Conservation (phyloP, 148 eudicot genomes). For the Cornus kousa region DNA sequence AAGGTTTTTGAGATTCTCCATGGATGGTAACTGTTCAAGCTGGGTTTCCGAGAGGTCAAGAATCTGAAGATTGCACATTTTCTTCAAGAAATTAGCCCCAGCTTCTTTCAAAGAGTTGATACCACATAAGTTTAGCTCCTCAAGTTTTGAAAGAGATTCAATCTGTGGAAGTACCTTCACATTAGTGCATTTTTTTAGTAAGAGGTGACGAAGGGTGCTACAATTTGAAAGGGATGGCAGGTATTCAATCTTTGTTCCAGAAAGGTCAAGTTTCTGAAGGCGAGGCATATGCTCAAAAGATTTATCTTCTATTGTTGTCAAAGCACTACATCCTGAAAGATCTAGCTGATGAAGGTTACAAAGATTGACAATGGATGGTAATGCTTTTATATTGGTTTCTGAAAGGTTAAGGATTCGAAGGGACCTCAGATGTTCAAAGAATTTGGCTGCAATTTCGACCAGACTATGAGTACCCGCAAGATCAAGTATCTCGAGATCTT, state of each 20-base stretch:
- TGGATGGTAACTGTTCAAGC: constrained; percentile 11
- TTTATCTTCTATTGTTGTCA: not conserved
- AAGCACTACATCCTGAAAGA: constrained; percentile 19
- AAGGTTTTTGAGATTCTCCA: constrained; percentile 16
- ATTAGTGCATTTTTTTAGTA: constrained; percentile 5
- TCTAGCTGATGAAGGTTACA: constrained; percentile 20
- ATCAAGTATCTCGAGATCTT: constrained; percentile 23
- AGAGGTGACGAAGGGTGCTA: constrained; percentile 13
- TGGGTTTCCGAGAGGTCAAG: constrained; percentile 15
- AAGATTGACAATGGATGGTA: constrained; percentile 25
- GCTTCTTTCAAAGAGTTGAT: not conserved
- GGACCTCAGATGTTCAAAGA: constrained; percentile 3
- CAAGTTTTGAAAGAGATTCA: constrained; percentile 7
- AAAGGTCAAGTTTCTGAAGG: constrained; percentile 23
- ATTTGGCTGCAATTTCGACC: not conserved
- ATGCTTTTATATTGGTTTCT: constrained; percentile 1
- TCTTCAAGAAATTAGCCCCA: constrained; percentile 13
- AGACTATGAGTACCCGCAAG: constrained; percentile 15
- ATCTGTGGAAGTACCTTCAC: constrained; percentile 6
- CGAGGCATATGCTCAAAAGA: constrained; percentile 20
- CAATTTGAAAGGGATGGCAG: constrained; percentile 19
- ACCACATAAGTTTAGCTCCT: constrained; percentile 26
- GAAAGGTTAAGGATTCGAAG: constrained; percentile 27
- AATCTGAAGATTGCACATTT: constrained; percentile 1
- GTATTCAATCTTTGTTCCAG: constrained; percentile 9